These are phyloP conservation scores for Cladophialophora psammophila DNA, from an alignment of 2,329 filamentous ascomycete genomes.

Conservation along the genomic window DNA sequence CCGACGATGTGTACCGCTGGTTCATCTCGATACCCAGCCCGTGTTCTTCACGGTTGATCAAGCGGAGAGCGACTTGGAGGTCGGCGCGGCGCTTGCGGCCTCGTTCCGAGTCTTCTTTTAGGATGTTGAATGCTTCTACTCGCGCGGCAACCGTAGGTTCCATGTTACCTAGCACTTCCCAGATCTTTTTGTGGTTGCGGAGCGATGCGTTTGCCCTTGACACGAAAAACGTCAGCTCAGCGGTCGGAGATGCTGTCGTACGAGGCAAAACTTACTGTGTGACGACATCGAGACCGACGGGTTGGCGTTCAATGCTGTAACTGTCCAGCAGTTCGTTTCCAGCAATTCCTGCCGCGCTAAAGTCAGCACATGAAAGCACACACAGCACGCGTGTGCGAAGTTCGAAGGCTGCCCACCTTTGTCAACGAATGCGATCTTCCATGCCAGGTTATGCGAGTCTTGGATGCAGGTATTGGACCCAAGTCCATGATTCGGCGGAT, in stretches of 20 bases:
- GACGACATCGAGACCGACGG: slow-evolving; percentile 55
- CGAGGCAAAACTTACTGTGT: slow-evolving; percentile 53
- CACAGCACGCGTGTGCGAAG: not conserved
- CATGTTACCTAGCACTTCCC: slow-evolving; percentile 56
- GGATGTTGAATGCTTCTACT: slow-evolving; percentile 48
- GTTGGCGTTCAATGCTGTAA: slow-evolving; percentile 46
- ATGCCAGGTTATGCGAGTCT: slow-evolving; percentile 48
- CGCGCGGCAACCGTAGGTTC: slow-evolving; percentile 50
- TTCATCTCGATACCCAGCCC: slow-evolving; percentile 67
- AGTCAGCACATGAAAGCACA: too few relatives aligned
- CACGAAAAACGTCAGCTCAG: slow-evolving; percentile 57
- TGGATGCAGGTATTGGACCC: slow-evolving; percentile 49
- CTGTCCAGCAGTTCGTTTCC: slow-evolving; percentile 42
- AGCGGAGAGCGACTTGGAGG: slow-evolving; percentile 53
- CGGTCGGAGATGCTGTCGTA: slow-evolving; percentile 59
- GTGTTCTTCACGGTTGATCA: slow-evolving; percentile 59
- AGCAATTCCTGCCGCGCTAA: slow-evolving; percentile 16
- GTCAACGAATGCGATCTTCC: slow-evolving; percentile 46
- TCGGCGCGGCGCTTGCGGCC: slow-evolving; percentile 51
- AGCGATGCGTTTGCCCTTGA: slow-evolving; percentile 62
- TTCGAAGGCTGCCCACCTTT: slow-evolving; percentile 43
- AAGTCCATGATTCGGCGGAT: slow-evolving; percentile 47
- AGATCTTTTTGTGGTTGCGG: slow-evolving; percentile 58
- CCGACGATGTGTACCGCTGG: slow-evolving; percentile 58
- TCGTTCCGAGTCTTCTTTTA: slow-evolving; percentile 47